A percentile compares a stretch with the other conserved stretches of the same genome.
phyloP scores from a whole-genome alignment of 176 grass and related monocot genomes.

The Hsuehochloa calcarea region DNA sequence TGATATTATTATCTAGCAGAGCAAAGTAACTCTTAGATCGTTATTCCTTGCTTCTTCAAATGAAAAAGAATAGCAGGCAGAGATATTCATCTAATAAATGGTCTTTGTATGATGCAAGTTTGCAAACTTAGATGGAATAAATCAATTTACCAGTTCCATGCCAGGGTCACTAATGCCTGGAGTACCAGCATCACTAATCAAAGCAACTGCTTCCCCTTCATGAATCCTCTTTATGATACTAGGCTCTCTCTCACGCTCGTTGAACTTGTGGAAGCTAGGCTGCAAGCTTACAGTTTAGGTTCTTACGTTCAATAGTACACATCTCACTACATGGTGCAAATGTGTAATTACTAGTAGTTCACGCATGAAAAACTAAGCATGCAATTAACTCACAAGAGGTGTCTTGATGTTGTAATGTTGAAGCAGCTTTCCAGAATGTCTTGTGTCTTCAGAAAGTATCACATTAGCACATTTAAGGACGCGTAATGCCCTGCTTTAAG shows the following conservation, averaged over 20 bases:
- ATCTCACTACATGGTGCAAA: neutral
- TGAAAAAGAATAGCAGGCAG: neutral
- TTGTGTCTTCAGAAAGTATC: constrained; percentile 93
- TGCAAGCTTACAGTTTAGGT: constrained; percentile 43
- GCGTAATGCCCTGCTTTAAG: constrained; percentile 68
- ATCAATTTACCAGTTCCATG: constrained; percentile 66
- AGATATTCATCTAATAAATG: neutral
- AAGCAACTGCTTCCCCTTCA: constrained; percentile 79
- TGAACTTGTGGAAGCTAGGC: constrained; percentile 96
- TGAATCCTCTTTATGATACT: constrained; percentile 79
- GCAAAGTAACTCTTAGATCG: neutral
- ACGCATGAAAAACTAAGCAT: constrained; percentile 16
- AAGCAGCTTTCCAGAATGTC: constrained; percentile 96
- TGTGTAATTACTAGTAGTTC: constrained; percentile 15
- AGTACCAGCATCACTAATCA: constrained; percentile 97
- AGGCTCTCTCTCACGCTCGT: constrained; percentile 82
- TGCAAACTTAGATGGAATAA: neutral
- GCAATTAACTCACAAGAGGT: constrained; percentile 69
- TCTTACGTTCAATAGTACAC: neutral
- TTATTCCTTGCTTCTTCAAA: neutral
- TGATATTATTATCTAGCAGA: neutral
- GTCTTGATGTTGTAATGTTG: constrained; percentile 88
- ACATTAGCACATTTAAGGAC: constrained; percentile 82
- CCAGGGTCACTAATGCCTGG: constrained; percentile 92
- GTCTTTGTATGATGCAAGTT: neutral